Conservation (phyloP, 2,329 filamentous ascomycete genomes). For the Diplodia corticola region DNA sequence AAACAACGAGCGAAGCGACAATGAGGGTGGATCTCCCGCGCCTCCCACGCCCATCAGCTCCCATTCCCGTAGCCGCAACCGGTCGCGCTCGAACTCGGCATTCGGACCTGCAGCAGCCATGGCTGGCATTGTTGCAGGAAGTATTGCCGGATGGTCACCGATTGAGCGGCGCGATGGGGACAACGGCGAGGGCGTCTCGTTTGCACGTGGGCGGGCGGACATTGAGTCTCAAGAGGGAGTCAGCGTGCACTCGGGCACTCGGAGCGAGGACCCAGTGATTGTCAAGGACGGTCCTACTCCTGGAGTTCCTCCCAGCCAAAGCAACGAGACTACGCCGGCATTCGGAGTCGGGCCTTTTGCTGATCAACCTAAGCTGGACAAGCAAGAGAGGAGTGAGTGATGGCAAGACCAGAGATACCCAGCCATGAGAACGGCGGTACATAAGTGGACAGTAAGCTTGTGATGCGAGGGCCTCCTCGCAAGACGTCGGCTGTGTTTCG, state of each 20-base stretch:
- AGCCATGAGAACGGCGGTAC: constrained; percentile 8
- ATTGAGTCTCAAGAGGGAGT: constrained; percentile 46
- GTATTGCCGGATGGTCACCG: constrained; percentile 75
- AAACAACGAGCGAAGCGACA: constrained; percentile 48
- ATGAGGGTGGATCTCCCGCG: constrained; percentile 44
- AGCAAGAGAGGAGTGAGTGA: constrained; percentile 1
- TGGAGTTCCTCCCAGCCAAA: constrained; percentile 48
- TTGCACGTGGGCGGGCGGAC: constrained; percentile 40
- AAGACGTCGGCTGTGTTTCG: neutral
- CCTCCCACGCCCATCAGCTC: constrained; percentile 56
- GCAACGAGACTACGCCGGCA: constrained; percentile 45
- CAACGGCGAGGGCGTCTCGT: constrained; percentile 44
- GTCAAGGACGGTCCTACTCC: constrained; percentile 27
- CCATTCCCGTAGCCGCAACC: constrained; percentile 56
- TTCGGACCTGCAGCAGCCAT: constrained; percentile 75
- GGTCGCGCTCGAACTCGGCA: constrained; percentile 71
- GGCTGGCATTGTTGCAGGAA: constrained; percentile 79
- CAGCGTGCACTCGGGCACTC: constrained; percentile 53
- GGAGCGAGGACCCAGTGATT: constrained; percentile 49
- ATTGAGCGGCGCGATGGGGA: constrained; percentile 52
- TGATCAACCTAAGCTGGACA: constrained; percentile 39
- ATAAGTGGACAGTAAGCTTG: neutral
- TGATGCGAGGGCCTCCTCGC: neutral
- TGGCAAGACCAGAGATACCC: constrained; percentile 20
- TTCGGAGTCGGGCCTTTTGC: constrained; percentile 46